Evolutionary conservation across 306 rosid species (phyloP), one percentile per base, ranked within the genome.

Genomic region (Lathyrus aphaca): DNA sequence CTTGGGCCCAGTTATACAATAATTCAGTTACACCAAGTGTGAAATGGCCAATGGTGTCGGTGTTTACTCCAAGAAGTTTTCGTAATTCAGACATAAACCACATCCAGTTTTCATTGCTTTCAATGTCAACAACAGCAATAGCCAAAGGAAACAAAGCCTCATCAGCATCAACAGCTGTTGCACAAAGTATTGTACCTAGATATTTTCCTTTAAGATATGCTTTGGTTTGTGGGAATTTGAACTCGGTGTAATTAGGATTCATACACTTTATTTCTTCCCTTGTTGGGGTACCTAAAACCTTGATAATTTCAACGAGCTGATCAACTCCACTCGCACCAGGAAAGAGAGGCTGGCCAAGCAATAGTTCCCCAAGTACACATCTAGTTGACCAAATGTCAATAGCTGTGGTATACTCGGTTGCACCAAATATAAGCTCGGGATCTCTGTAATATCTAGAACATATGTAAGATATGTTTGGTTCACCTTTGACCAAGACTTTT

Each of bases 381-480:
- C 97, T 96, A 64, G 96, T 96, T 27, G 97, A 91, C 97, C 97
- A 91, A 82, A 86, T 85, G 80, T 91, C 97, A 61, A 91, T 88
- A 66, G 97, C 89, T 60, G 96, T 66, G 60, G 91, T 88, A 77
- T 91, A 91, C 82, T 91, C 93, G 0, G 96, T 91, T 16, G 97
- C 97, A 58, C 96, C 97, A 77, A 88, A 91, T 70, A 91, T 91
- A 55, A 91, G 93, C 74, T 91, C 96, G 10, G 96, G 97, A 78
- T 96, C 97, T 79, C 97, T 83, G 66, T 91, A 91, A 79, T 91
- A 91, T 77, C 97, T 79, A 62, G 96, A 91, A 82, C 97, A 91
- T 60, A 91, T 91, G 82, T 91, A 91, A 23, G 97, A 86, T 76
- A 91, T 91, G 80, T 91, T 91, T 18, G 93, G 96, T 63, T 91